These are phyloP conservation scores for Cardamine resedifolia DNA, from an alignment of 345 rosid species.

Conservation along the genomic window DNA sequence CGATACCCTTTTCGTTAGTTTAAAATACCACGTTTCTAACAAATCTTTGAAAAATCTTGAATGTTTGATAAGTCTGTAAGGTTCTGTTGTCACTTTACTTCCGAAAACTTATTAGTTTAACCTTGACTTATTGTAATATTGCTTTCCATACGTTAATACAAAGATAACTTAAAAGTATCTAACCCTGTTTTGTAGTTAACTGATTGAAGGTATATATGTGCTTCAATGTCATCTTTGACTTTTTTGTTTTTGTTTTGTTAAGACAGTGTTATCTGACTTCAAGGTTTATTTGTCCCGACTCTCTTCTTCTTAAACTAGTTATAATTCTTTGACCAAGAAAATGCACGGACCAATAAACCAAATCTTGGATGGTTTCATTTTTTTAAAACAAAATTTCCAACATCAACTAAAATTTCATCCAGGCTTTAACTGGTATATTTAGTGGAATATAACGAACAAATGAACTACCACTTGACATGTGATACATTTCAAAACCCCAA, in stretches of 20 bases:
- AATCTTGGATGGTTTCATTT: neutral
- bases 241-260: neutral
- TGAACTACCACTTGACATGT: neutral
- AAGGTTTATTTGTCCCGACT: neutral
- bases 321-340: neutral
- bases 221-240: neutral
- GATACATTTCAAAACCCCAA: neutral
- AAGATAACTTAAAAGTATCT: slow-evolving; percentile 22
- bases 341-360: neutral
- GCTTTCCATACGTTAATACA: slow-evolving; percentile 18
- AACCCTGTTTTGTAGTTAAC: neutral
- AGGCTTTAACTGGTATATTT: neutral
- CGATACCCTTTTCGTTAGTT: neutral
- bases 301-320: neutral
- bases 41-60: slow-evolving; percentile 27
- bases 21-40: slow-evolving; percentile 22
- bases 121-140: slow-evolving; percentile 15
- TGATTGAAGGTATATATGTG: neutral
- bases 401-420: neutral
- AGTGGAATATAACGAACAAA: neutral
- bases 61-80: neutral
- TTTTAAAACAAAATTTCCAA: neutral
- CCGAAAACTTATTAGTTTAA: neutral
- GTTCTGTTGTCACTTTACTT: slow-evolving; percentile 22
- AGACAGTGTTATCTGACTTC: neutral